Percentiles rank a stretch among this genome's conserved stretches.
phyloP scores from a whole-genome alignment of 179 eudicot genomes.

The Sideroxylon spinosum region DNA sequence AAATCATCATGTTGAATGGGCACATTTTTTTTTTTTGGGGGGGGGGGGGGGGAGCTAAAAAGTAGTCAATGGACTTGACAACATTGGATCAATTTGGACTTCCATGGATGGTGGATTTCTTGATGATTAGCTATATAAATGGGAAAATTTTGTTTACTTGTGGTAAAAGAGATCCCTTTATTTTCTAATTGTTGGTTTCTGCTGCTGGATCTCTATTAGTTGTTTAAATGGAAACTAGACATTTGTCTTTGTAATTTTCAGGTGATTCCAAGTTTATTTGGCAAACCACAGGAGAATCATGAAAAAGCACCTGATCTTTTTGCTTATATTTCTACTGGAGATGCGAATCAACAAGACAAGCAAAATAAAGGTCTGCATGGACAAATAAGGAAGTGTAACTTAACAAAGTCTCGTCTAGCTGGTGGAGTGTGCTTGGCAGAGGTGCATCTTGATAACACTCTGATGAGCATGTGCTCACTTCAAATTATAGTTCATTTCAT shows the following conservation, averaged over 20 bases:
- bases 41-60: no score
- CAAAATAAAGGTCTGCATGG: conserved; percentile 27
- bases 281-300: conserved; percentile 27
- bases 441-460: conserved; percentile 36
- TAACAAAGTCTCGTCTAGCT: conserved; percentile 47
- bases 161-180: background rate
- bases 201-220: background rate
- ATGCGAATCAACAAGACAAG: conserved; percentile 24
- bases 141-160: no score
- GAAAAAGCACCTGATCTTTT: conserved; percentile 43
- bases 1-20: background rate
- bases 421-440: conserved; percentile 51
- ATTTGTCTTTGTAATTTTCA: conserved; percentile 25
- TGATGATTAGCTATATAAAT: no score
- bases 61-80: no score
- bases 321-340: conserved; percentile 63
- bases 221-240: background rate
- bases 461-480: background rate
- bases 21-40: no score
- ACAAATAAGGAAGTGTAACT: conserved; percentile 64
- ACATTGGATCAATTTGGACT: no score
- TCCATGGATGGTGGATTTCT: no score
- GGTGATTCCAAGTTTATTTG: conserved; percentile 69
- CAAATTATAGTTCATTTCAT: background rate
- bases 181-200: background rate